Conservation (phyloP, 2,329 filamentous ascomycete genomes). For the Aspergillus jensenii region DNA sequence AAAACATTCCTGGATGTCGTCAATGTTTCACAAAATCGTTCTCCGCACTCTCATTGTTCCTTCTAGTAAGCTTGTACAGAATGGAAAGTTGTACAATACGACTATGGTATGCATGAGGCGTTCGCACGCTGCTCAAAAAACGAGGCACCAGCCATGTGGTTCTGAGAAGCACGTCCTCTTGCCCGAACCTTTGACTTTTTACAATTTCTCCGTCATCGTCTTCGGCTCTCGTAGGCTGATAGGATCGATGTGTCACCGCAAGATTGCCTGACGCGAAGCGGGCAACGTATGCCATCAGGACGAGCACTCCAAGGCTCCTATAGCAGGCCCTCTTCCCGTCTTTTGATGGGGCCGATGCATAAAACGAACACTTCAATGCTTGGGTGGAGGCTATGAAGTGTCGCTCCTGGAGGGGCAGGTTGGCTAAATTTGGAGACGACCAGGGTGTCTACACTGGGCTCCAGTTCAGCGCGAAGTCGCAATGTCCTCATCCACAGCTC, state of each 20-base stretch:
- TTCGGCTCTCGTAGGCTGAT: background rate
- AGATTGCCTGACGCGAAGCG: background rate
- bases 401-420: background rate
- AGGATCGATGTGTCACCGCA: background rate
- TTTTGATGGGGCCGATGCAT: background rate
- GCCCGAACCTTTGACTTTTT: no score
- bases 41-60: background rate
- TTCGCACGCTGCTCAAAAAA: conserved; percentile 1
- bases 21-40: conserved; percentile 1
- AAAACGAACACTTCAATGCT: background rate
- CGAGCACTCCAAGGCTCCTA: background rate
- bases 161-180: background rate
- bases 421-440: conserved; percentile 1
- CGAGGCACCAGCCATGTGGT: background rate
- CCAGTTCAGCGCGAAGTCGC: background rate
- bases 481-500: background rate
- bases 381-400: conserved; percentile 5
- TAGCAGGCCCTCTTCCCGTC: background rate
- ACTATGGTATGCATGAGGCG: background rate
- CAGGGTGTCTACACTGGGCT: background rate
- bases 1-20: background rate
- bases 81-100: background rate
- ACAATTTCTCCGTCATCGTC: background rate
- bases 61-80: background rate
- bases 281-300: background rate